Base-by-base conservation (phyloP, 2,329 filamentous ascomycete species). In the Colletotrichum tropicicola region DNA sequence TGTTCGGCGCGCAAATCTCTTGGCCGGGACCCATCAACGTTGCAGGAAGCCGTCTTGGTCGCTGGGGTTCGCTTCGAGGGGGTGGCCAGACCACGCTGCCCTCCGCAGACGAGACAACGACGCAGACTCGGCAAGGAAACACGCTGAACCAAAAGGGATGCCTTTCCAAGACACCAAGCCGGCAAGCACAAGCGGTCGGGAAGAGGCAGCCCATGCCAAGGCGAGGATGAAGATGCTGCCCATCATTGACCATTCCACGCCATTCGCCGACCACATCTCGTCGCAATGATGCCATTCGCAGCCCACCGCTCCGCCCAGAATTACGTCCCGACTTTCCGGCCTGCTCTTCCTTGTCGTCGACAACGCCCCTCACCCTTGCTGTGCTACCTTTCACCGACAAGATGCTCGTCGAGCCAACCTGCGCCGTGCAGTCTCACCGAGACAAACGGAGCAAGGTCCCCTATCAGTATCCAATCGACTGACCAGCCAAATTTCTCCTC, bases 201-300 rank as follows among this genome's bases (percentile, higher is more conserved):
- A 57, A 58, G 63, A 66, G 63, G 63, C 59, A 66, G 63, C 63
- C 63, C 53, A 59, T 48, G 63, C 63, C 59, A 66, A 66, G 63
- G 21, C 30, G 57, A 25, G 21, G 23, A 44, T 49, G 21, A 65
- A 32, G 23, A 61, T 28, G 32, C 48, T n/a, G 25, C 28, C 48
- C 39, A 39, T 60, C 41, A n/a, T 59, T 45, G 30, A 8, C 39
- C 30, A 60, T 60, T 60, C 56, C 56, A 27, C 21, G 27, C 28
- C 49, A 61, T 65, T 43, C 37, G 49, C 41, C 21, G 30, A 23
- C 17, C 21, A 37, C 12, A 4, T 30, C 7, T 7, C 7, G 19
- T 32, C 32, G 8, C 27, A 17, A 61, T 49, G 48, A 54, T 59
- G 61, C 61, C 56, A 54, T 65, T 60, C 61, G 48, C 57, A 61